These are phyloP conservation scores for Apostasia ramifera DNA, from an alignment of 106 monocot genomes.

Conservation along the genomic window DNA sequence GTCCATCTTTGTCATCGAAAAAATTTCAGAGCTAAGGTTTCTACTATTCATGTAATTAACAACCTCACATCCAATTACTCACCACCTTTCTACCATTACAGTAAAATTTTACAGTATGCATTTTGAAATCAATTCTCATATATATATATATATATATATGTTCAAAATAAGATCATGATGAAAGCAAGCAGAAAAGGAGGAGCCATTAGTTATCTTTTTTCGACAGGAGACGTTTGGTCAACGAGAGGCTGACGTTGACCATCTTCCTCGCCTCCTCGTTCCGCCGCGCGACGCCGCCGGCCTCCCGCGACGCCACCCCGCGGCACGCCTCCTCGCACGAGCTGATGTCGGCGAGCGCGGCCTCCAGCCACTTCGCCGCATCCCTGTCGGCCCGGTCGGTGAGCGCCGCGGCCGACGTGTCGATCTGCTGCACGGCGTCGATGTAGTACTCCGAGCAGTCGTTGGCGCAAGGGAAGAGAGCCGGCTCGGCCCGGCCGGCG, in stretches of 20 bases:
- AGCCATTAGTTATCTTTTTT: no score
- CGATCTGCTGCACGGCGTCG: constrained; percentile 4
- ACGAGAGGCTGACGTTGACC: background rate
- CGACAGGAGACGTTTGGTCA: background rate
- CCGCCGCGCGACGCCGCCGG: background rate
- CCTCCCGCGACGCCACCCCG: background rate
- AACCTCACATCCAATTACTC: no score
- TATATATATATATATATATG: no score
- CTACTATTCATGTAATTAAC: no score
- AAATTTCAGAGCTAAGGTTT: no score
- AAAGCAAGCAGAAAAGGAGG: no score
- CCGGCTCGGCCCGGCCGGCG: background rate
- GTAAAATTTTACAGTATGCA: no score
- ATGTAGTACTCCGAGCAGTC: constrained; percentile 4
- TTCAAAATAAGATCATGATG: no score
- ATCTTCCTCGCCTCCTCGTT: background rate
- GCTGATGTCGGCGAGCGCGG: background rate
- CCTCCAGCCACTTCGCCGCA: background rate
- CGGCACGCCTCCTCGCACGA: constrained; percentile 6
- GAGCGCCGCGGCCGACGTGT: constrained; percentile 7
- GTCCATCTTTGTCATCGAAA: no score
- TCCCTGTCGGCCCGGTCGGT: background rate
- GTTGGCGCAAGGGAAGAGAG: background rate
- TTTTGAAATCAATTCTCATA: no score
- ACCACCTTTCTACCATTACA: no score